phyloP scores from a whole-genome alignment of 2,329 filamentous ascomycete species.

The Botryosphaeria agaves region DNA sequence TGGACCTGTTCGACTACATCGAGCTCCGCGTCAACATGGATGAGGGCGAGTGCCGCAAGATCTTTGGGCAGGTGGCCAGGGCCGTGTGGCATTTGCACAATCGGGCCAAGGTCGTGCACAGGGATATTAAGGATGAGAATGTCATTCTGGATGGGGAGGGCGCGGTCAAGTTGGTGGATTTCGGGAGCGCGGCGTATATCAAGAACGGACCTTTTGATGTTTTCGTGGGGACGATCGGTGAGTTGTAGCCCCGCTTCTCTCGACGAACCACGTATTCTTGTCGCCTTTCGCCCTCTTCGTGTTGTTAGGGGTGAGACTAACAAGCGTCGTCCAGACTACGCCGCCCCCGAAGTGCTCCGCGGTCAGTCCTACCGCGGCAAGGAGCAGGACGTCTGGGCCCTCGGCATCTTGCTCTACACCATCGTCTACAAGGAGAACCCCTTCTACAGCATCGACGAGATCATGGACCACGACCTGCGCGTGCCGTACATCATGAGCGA shows the following conservation, averaged over 20 bases:
- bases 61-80: slow-evolving; percentile 82
- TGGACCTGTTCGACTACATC: slow-evolving; percentile 99
- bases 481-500: slow-evolving; percentile 82
- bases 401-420: slow-evolving; percentile 92
- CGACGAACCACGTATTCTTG: no score
- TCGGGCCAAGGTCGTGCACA: slow-evolving; percentile 81
- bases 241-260: slow-evolving; percentile 14
- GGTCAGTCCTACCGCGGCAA: slow-evolving; percentile 86
- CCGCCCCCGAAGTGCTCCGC: slow-evolving; percentile 90
- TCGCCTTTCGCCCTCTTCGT: no score
- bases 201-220: slow-evolving; percentile 97
- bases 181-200: slow-evolving; percentile 95
- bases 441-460: slow-evolving; percentile 97
- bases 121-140: slow-evolving; percentile 98
- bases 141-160: slow-evolving; percentile 91
- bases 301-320: no score
- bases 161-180: slow-evolving; percentile 93
- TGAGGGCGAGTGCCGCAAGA: slow-evolving; percentile 80
- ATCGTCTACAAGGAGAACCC: slow-evolving; percentile 99
- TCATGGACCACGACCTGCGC: slow-evolving; percentile 89
- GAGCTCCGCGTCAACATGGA: slow-evolving; percentile 94
- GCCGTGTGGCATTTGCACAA: slow-evolving; percentile 85
- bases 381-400: slow-evolving; percentile 95
- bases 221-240: slow-evolving; percentile 96
- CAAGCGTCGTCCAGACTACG: slow-evolving; percentile 53